Evolutionary conservation across 2,329 filamentous ascomycete species (phyloP).

Genomic region (Calonectria fujianensis): DNA sequence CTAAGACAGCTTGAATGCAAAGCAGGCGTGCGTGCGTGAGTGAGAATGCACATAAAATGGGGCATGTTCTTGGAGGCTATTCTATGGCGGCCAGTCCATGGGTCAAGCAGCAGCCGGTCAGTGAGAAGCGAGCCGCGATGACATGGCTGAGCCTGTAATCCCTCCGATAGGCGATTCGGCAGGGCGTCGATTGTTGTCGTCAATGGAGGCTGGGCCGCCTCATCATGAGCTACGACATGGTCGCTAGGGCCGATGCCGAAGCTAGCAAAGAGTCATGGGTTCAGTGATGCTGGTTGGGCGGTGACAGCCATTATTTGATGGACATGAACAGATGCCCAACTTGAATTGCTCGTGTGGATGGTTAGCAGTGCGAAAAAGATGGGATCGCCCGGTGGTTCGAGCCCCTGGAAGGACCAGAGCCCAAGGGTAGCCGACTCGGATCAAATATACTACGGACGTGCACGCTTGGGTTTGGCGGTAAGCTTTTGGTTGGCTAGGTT

Average conservation of each 20-base stretch:
- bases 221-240: slow-evolving; percentile 34
- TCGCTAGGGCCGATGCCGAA: slow-evolving; percentile 22
- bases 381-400: slow-evolving; percentile 49
- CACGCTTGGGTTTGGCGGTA: slow-evolving; percentile 35
- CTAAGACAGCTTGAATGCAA: slow-evolving; percentile 38
- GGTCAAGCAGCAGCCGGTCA: slow-evolving; percentile 19
- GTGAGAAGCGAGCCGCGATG: slow-evolving; percentile 35
- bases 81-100: slow-evolving; percentile 36
- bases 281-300: slow-evolving; percentile 42
- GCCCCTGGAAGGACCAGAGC: slow-evolving; percentile 34
- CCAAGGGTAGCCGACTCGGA: slow-evolving; percentile 11
- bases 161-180: slow-evolving; percentile 22
- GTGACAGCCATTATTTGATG: slow-evolving; percentile 42
- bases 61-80: slow-evolving; percentile 30
- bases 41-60: slow-evolving; percentile 29
- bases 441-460: slow-evolving; percentile 17
- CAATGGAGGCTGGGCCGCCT: slow-evolving; percentile 43
- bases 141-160: slow-evolving; percentile 35
- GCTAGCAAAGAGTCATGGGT: slow-evolving; percentile 33
- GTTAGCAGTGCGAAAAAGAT: slow-evolving; percentile 45
- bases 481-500: slow-evolving; percentile 35
- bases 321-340: slow-evolving; percentile 42
- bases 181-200: slow-evolving; percentile 24
- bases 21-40: slow-evolving; percentile 37
- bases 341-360: slow-evolving; percentile 43